Evolutionary conservation across 345 rosid genomes (phyloP).

Genomic region (Linum lewisii): DNA sequence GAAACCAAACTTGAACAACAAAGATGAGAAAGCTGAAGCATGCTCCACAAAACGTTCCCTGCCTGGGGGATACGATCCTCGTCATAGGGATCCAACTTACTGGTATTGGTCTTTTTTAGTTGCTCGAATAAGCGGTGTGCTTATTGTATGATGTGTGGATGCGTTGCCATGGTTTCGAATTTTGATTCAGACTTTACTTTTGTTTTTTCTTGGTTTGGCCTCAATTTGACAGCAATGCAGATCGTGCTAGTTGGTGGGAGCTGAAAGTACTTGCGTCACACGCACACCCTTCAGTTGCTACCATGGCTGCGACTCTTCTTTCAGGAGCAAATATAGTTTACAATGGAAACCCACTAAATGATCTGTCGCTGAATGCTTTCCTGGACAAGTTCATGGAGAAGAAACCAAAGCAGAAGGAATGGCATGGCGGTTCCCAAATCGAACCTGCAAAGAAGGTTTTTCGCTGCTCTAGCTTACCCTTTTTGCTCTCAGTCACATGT

Average conservation of each 20-base stretch:
- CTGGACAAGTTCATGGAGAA: conserved; percentile 98
- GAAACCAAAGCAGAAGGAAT: conserved; percentile 66
- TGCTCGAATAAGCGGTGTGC: neutral
- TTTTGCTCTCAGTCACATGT: neutral
- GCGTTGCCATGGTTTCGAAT: too few relatives aligned
- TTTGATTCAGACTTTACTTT: neutral
- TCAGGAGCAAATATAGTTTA: conserved; percentile 81
- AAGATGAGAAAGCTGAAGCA: conserved; percentile 19
- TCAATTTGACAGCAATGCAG: conserved; percentile 56
- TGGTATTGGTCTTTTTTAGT: conserved; percentile 34
- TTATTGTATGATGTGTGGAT: too few relatives aligned
- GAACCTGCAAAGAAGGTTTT: conserved; percentile 89
- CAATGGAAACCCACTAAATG: conserved; percentile 81
- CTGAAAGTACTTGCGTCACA: conserved; percentile 74
- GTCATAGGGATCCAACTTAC: conserved; percentile 90
- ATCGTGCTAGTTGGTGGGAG: conserved; percentile 91
- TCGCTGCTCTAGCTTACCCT: conserved; percentile 10
- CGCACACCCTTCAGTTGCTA: conserved; percentile 89
- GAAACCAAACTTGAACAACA: conserved; percentile 19
- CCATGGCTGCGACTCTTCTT: conserved; percentile 92
- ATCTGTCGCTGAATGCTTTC: conserved; percentile 68
- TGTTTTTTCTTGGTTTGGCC: conserved; percentile 6
- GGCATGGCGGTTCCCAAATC: conserved; percentile 98
- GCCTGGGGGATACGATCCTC: conserved; percentile 86
- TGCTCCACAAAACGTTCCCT: conserved; percentile 28